Conservation (phyloP, 192 early-diverging fungal genomes). For the Coemansia sp. region DNA sequence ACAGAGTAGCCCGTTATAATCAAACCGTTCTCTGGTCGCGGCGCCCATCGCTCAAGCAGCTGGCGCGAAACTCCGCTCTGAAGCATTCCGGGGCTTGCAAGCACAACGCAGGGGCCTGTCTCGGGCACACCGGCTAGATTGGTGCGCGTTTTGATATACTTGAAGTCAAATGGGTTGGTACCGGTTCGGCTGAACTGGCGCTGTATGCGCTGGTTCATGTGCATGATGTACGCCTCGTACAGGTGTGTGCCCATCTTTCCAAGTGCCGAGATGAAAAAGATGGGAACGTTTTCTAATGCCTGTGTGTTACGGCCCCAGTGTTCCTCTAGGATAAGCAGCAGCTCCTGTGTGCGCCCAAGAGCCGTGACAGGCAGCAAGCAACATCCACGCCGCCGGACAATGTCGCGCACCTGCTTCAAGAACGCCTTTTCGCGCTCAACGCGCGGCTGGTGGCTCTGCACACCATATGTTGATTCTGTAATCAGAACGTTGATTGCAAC, state of each 20-base stretch:
- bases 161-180: constrained; percentile 94
- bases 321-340: constrained; percentile 95
- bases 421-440: constrained; percentile 87
- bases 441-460: constrained; percentile 95
- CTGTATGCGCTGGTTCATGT: constrained; percentile 95
- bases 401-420: constrained; percentile 78
- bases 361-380: constrained; percentile 97
- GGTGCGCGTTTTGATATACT: constrained; percentile 88
- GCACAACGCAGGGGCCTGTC: constrained; percentile 95
- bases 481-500: constrained; percentile 89
- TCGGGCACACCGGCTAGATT: constrained; percentile 89
- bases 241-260: constrained; percentile 98
- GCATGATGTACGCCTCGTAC: constrained; percentile 95
- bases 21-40: constrained; percentile 86
- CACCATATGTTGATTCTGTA: constrained; percentile 94
- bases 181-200: constrained; percentile 72
- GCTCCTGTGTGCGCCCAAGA: constrained; percentile 94
- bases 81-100: constrained; percentile 98
- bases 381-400: constrained; percentile 81
- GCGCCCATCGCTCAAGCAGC: constrained; percentile 93
- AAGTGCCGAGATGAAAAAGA: constrained; percentile 91
- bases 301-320: constrained; percentile 87
- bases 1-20: constrained; percentile 98
- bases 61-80: constrained; percentile 95
- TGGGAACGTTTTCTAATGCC: constrained; percentile 85